Conservation (phyloP, 139 green algal species). For the Eudorina sp. region DNA sequence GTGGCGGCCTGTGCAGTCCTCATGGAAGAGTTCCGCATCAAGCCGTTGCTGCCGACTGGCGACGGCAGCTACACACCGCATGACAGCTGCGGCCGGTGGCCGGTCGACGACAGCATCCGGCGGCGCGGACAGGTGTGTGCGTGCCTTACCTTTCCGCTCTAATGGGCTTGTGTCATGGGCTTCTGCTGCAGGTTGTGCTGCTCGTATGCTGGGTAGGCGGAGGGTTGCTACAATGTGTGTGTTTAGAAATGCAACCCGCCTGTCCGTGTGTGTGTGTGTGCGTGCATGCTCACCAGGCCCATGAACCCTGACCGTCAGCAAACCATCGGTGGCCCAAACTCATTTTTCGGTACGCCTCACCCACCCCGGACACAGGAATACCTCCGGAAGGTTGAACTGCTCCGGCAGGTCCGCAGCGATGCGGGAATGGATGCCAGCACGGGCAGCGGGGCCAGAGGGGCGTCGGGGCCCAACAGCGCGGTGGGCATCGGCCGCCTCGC, state of each 20-base stretch:
- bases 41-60: slow-evolving; percentile 20
- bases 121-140: slow-evolving; percentile 12
- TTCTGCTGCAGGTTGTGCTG: neutral
- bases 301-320: neutral
- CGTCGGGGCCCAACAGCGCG: neutral
- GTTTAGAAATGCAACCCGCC: neutral
- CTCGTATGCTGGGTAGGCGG: no score
- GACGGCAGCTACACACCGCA: slow-evolving; percentile 8
- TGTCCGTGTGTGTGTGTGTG: no score
- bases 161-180: slow-evolving; percentile 22
- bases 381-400: neutral
- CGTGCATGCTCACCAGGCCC: neutral
- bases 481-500: neutral
- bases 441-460: neutral
- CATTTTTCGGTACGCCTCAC: neutral
- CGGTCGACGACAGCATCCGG: slow-evolving; percentile 4
- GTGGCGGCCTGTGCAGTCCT: slow-evolving; percentile 6
- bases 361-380: neutral
- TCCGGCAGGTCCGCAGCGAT: neutral
- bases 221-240: neutral
- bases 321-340: neutral
- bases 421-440: neutral
- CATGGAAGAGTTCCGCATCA: slow-evolving; percentile 1
- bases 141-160: neutral
- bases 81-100: slow-evolving; percentile 37